These are phyloP conservation scores for Eucalyptus globulus DNA, from an alignment of 345 rosid species.

Conservation along the genomic window DNA sequence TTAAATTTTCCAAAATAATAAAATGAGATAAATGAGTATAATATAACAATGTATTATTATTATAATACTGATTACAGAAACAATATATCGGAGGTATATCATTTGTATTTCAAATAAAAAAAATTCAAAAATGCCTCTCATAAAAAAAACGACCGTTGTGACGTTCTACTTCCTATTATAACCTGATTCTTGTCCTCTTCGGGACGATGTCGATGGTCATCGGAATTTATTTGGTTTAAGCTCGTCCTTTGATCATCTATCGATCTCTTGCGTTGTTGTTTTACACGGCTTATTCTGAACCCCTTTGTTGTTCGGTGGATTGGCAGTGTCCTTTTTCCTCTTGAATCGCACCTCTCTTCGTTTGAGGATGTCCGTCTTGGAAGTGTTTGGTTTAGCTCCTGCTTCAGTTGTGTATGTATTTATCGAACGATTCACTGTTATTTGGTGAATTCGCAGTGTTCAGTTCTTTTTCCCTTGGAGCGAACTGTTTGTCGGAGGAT, in stretches of 20 bases:
- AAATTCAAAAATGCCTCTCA: no score
- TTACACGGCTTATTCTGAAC: neutral
- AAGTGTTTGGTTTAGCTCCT: no score
- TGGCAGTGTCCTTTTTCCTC: neutral
- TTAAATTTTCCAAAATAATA: no score
- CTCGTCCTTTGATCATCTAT: neutral
- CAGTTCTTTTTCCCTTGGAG: fast-evolving
- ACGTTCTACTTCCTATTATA: no score
- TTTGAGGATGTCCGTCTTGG: neutral
- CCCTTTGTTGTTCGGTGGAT: neutral
- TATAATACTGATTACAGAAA: fast-evolving
- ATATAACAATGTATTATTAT: no score
- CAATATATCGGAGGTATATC: no score
- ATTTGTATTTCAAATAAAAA: no score
- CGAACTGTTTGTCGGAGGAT: neutral
- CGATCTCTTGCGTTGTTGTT: neutral
- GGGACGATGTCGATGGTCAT: no score
- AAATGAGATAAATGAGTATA: neutral
- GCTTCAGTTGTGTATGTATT: no score
- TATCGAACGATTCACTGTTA: neutral
- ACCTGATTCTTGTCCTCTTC: fast-evolving
- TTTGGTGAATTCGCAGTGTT: neutral
- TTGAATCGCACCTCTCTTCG: neutral
- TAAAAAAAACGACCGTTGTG: fast-evolving
- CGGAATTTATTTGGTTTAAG: no score